Conservation (phyloP, 2,329 filamentous ascomycete genomes). For the Alternaria ventricosa region DNA sequence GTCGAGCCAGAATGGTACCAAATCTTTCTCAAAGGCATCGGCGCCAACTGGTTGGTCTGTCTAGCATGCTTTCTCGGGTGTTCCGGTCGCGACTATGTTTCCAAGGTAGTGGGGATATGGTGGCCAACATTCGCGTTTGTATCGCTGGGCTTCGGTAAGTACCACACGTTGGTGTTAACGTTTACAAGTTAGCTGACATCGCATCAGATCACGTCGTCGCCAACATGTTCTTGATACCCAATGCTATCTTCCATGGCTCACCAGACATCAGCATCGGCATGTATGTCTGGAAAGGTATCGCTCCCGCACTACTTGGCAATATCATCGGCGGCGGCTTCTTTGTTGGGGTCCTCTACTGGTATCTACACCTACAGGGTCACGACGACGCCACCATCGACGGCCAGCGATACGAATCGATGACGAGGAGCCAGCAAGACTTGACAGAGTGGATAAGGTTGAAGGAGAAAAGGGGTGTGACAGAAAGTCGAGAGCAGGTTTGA, state of each 20-base stretch:
- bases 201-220: slow-evolving; percentile 32
- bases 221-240: slow-evolving; percentile 39
- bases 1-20: slow-evolving; percentile 22
- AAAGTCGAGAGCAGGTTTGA: background rate
- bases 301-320: slow-evolving; percentile 31
- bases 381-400: slow-evolving; percentile 2
- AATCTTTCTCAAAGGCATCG: slow-evolving; percentile 31
- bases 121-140: slow-evolving; percentile 35
- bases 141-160: slow-evolving; percentile 23
- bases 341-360: slow-evolving; percentile 7
- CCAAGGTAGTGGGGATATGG: slow-evolving; percentile 39
- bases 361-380: slow-evolving; percentile 8
- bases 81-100: slow-evolving; percentile 24
- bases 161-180: background rate
- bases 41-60: slow-evolving; percentile 32
- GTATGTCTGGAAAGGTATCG: slow-evolving; percentile 41
- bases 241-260: slow-evolving; percentile 31
- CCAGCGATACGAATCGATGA: slow-evolving; percentile 1
- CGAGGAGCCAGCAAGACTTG: background rate
- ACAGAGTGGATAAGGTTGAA: background rate
- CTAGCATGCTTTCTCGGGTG: slow-evolving; percentile 30
- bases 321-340: slow-evolving; percentile 26
- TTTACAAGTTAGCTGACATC: background rate
- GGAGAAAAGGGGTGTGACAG: background rate
- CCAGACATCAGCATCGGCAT: slow-evolving; percentile 27